Evolutionary conservation across 331 rosid genomes (phyloP).

Genomic region (Pyracantha coccinea): DNA sequence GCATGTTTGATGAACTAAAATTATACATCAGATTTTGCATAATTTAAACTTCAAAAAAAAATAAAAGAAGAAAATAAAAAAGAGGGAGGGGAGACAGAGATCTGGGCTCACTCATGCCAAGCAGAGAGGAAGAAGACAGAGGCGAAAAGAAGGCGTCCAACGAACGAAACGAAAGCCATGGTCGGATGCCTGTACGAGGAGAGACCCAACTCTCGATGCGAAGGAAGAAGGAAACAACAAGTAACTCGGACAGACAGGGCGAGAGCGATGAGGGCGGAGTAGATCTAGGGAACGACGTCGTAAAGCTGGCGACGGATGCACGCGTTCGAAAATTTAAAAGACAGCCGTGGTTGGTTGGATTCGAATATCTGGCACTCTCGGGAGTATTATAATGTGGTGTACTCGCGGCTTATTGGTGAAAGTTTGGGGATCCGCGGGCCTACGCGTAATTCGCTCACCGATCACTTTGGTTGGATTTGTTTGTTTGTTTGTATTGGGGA

Average conservation of each 20-base stretch:
- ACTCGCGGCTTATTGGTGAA: neutral
- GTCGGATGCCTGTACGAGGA: conserved; percentile 7
- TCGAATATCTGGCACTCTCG: neutral
- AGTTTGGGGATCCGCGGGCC: too few species aligned
- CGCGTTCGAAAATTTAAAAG: conserved; percentile 2
- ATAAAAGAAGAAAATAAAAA: too few species aligned
- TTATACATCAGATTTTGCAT: neutral
- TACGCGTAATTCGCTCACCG: too few species aligned
- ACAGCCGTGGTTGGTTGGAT: neutral
- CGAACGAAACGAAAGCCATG: conserved; percentile 52
- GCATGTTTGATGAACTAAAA: neutral
- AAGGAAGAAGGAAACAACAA: neutral
- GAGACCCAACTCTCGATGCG: conserved; percentile 6
- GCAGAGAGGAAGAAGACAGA: conserved; percentile 57
- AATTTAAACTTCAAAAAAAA: neutral
- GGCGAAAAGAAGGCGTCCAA: conserved; percentile 55
- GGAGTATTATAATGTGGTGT: neutral
- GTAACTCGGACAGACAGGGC: neutral
- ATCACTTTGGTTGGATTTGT: too few species aligned
- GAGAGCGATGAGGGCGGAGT: conserved; percentile 4
- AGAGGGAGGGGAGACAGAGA: conserved; percentile 9
- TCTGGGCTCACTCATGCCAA: conserved; percentile 56
- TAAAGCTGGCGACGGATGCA: neutral
- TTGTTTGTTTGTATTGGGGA: too few species aligned
- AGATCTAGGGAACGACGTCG: conserved; percentile 24